phyloP scores from a whole-genome alignment of 768 basidiomycete species.

The Strobilomyces confusus region DNA sequence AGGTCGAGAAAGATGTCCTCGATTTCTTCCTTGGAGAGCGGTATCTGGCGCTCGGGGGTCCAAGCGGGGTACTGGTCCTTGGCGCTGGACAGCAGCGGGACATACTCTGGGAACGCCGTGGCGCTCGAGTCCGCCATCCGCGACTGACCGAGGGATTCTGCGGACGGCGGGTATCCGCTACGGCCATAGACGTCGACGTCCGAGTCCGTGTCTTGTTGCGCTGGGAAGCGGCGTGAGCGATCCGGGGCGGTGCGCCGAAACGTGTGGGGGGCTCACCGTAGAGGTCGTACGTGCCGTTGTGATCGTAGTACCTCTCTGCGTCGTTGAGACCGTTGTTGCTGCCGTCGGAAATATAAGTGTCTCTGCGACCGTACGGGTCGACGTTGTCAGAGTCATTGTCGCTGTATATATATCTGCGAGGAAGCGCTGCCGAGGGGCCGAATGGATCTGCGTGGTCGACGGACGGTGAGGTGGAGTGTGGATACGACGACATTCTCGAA shows the following conservation, averaged over 20 bases:
- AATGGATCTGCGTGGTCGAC: slow-evolving; percentile 69
- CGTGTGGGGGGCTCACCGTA: slow-evolving; percentile 45
- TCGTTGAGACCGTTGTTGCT: slow-evolving; percentile 52
- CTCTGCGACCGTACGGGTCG: slow-evolving; percentile 58
- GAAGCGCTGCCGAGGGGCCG: slow-evolving; percentile 36
- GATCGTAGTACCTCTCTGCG: slow-evolving; percentile 57
- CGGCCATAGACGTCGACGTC: slow-evolving; percentile 72
- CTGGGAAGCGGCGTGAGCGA: slow-evolving; percentile 33
- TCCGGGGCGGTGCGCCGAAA: slow-evolving; percentile 7
- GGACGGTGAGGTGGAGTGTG: slow-evolving; percentile 53
- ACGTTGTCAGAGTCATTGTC: slow-evolving; percentile 74
- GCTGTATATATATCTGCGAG: slow-evolving; percentile 51
- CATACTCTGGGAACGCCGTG: slow-evolving; percentile 67
- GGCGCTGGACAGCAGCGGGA: slow-evolving; percentile 45
- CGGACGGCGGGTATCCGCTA: slow-evolving; percentile 57
- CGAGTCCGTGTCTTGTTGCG: slow-evolving; percentile 80
- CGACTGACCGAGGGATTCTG: slow-evolving; percentile 67
- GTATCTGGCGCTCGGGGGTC: slow-evolving; percentile 87
- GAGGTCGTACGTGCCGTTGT: slow-evolving; percentile 55
- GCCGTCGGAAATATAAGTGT: slow-evolving; percentile 67
- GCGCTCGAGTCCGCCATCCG: slow-evolving; percentile 65
- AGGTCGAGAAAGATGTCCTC: slow-evolving; percentile 98
- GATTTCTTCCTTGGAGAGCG: slow-evolving; percentile 98
- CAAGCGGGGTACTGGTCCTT: slow-evolving; percentile 94
- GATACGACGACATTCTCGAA: slow-evolving; percentile 44